phyloP scores from a whole-genome alignment of 2,329 filamentous ascomycete species.

The Cadophora malorum region DNA sequence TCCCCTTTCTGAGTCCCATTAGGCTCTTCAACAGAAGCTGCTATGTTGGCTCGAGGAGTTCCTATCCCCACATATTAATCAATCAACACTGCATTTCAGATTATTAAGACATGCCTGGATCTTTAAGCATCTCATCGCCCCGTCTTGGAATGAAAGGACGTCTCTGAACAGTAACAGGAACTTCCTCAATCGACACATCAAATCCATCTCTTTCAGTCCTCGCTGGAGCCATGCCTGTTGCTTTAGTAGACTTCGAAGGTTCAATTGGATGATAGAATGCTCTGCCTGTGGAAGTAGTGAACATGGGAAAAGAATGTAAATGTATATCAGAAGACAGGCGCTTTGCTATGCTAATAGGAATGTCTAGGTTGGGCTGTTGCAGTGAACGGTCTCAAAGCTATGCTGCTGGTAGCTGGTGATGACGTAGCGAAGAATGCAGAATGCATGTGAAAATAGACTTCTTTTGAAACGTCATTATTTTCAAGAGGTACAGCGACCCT shows the following conservation, averaged over 20 bases:
- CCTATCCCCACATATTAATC: too few relatives aligned
- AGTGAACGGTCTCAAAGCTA: not conserved
- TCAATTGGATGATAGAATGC: constrained; percentile 1
- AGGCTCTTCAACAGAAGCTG: too few relatives aligned
- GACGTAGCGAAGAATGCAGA: not conserved
- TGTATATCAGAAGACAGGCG: too few relatives aligned
- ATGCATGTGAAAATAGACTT: constrained; percentile 2
- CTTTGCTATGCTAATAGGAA: not conserved
- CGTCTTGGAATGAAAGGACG: constrained; percentile 29
- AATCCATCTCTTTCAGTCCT: constrained; percentile 27
- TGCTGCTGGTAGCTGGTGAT: not conserved
- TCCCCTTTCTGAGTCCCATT: constrained; percentile 50
- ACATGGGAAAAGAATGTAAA: not conserved
- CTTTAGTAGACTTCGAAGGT: not conserved
- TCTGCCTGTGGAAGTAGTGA: not conserved
- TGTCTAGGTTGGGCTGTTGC: not conserved
- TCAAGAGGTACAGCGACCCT: too few relatives aligned
- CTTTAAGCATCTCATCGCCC: constrained; percentile 19
- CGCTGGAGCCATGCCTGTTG: constrained; percentile 26
- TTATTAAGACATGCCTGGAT: constrained; percentile 13
- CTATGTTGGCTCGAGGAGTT: too few relatives aligned
- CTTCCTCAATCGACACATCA: constrained; percentile 23
- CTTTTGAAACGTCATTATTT: too few relatives aligned
- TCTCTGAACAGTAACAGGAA: constrained; percentile 32
- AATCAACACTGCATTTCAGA: too few relatives aligned